Base-by-base conservation (phyloP, 495 filamentous ascomycete genomes). In the Daldinia vernicosa region DNA sequence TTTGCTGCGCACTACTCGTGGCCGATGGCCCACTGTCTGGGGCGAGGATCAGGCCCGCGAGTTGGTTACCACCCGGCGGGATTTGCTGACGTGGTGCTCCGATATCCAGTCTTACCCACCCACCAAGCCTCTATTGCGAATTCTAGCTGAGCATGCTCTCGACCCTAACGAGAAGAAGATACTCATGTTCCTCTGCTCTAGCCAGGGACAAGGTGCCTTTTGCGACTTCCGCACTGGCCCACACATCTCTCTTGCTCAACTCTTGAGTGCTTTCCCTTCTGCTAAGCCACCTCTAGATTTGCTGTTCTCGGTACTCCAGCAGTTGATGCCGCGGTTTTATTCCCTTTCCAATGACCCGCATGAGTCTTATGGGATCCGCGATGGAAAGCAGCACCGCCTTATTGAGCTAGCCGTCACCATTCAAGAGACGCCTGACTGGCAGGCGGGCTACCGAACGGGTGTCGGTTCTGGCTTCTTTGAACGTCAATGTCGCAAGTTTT, bases 21-120 rank as follows among this genome's bases (percentile, higher is more conserved):
- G 96, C 15, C 85, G 95, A 8, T 99, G 95, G 95, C 95, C 95
- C 2, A 98, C 95, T 9, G 95, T 99, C 51, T 99, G 96, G 95
- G 95, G 94, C 22, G 91, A 95, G n/a, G 94, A 98, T 30, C 75
- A 92, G 74, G 78, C 95, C 1, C 86, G 96, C 43, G 89, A 94
- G 70, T 79, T 99, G 22, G 84, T 92, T 54, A 97, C 95, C 1
- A 98, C 95, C 1, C 88, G 95, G 14, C 85, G 95, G 9, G 95
- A 97, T 78, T 83, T 99, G 17, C 83, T 99, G 27, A 97, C 91
- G 55, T 99, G 95, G 95, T 97, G 94, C 78, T 89, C 91, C 14
- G 95, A 99, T 77, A 87, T 98, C 55, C 94, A 98, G 78, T 95
- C 92, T 62, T 93, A 94, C 68, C 88, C 95, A 8, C 95, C 96